Conservation (phyloP, 805 yeast genomes). For the Torulaspora indica region DNA sequence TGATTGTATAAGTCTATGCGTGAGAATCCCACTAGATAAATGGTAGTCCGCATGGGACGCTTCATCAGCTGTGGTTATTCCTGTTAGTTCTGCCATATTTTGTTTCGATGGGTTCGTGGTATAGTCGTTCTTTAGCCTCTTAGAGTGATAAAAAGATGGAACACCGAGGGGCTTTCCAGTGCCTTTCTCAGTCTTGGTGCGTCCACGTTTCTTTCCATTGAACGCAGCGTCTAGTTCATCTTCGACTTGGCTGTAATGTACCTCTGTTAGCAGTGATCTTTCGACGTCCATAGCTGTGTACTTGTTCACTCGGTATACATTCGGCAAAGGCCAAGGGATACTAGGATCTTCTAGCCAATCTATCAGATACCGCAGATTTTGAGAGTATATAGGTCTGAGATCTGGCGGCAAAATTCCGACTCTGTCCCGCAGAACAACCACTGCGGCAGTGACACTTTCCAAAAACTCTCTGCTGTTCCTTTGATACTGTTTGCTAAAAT, state of each 20-base stretch:
- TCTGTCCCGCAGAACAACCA: conserved; percentile 73
- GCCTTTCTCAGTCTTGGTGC: conserved; percentile 16
- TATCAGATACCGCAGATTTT: conserved; percentile 55
- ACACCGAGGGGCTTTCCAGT: conserved; percentile 8
- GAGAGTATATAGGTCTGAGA: conserved; percentile 66
- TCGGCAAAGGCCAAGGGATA: conserved; percentile 74
- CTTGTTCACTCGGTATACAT: conserved; percentile 55
- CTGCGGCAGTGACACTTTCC: conserved; percentile 70
- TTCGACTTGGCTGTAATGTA: conserved; percentile 47
- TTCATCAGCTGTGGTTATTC: conserved; percentile 43
- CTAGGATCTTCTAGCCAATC: conserved; percentile 52
- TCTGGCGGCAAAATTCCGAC: conserved; percentile 82
- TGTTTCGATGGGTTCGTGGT: conserved; percentile 63
- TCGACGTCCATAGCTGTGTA: conserved; percentile 76
- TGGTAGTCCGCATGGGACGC: conserved; percentile 36
- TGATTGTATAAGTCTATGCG: conserved; percentile 59
- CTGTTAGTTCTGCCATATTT: conserved; percentile 45
- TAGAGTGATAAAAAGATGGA: conserved; percentile 48
- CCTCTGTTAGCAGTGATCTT: conserved; percentile 68
- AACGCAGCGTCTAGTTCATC: conserved; percentile 43
- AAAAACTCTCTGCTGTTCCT: conserved; percentile 43
- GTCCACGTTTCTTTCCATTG: conserved; percentile 29
- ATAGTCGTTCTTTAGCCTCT: conserved; percentile 62
- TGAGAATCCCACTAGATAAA: conserved; percentile 42
- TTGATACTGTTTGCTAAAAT: conserved; percentile 39